Evolutionary conservation across 2,329 filamentous ascomycete genomes (phyloP).

Genomic region (Fusarium sp.): DNA sequence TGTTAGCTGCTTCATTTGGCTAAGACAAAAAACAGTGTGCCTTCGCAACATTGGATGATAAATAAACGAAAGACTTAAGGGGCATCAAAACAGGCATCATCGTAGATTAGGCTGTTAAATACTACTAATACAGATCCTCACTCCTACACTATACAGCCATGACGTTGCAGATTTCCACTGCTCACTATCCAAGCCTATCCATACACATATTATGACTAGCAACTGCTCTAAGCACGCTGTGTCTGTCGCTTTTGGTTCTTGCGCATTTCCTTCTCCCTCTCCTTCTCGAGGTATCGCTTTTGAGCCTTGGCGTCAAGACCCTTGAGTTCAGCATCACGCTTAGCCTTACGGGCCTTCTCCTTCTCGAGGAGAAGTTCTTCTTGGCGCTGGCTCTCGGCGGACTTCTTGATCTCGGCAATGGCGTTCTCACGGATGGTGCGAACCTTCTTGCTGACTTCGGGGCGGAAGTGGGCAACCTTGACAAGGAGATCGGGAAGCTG

Average conservation of each 20-base stretch:
- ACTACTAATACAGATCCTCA: constrained; percentile 36
- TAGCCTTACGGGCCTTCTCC: constrained; percentile 84
- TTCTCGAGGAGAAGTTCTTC: constrained; percentile 79
- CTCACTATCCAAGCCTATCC: neutral
- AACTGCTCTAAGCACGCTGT: constrained; percentile 56
- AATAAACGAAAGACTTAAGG: neutral
- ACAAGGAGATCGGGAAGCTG: constrained; percentile 87
- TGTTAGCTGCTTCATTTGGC: neutral
- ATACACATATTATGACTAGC: neutral
- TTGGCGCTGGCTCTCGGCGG: constrained; percentile 81
- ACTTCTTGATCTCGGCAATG: constrained; percentile 80
- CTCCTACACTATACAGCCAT: constrained; percentile 26
- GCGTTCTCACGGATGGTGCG: constrained; percentile 82
- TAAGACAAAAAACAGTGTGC: neutral
- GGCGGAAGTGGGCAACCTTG: constrained; percentile 82
- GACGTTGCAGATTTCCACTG: constrained; percentile 10
- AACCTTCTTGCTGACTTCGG: constrained; percentile 89
- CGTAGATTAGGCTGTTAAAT: constrained; percentile 31
- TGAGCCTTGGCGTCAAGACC: constrained; percentile 83
- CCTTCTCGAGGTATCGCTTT: constrained; percentile 85
- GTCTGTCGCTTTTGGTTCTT: constrained; percentile 67
- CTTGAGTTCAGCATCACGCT: constrained; percentile 85
- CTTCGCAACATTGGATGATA: neutral
- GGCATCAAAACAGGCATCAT: constrained; percentile 8
- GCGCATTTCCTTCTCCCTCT: constrained; percentile 77